phyloP scores from a whole-genome alignment of 2,329 filamentous ascomycete genomes.

The Cryphonectria japonica region DNA sequence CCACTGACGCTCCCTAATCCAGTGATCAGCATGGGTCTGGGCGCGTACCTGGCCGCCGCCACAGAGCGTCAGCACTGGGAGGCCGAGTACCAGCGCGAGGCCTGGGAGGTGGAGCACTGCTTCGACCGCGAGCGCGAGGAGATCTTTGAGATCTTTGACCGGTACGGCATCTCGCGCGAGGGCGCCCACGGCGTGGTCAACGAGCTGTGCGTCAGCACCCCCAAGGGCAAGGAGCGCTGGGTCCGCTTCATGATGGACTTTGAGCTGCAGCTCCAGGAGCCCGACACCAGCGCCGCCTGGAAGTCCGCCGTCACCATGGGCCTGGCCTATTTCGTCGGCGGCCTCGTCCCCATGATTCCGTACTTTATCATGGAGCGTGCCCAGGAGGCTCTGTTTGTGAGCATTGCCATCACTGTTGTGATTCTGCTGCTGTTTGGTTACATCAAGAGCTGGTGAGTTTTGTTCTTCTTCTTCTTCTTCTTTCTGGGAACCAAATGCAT shows the following conservation, averaged over 20 bases:
- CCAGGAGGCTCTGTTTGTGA: constrained; percentile 58
- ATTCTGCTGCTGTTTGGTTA: constrained; percentile 69
- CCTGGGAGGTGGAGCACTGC: constrained; percentile 46
- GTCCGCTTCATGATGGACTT: constrained; percentile 65
- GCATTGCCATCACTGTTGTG: constrained; percentile 62
- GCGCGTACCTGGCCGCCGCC: constrained; percentile 70
- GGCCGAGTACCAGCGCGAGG: constrained; percentile 52
- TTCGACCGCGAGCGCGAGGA: constrained; percentile 51
- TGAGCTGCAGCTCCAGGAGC: constrained; percentile 53
- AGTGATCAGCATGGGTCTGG: constrained; percentile 75
- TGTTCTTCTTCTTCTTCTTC: too few relatives aligned
- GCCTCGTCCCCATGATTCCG: constrained; percentile 70
- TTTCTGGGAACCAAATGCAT: not conserved
- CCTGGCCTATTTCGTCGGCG: constrained; percentile 70
- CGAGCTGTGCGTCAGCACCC: constrained; percentile 49
- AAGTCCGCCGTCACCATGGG: constrained; percentile 69
- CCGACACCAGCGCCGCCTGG: constrained; percentile 48
- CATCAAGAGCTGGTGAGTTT: constrained; percentile 55
- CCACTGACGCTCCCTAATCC: not conserved
- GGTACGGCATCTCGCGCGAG: constrained; percentile 49
- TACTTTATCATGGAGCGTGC: constrained; percentile 63
- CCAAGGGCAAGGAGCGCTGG: constrained; percentile 46
- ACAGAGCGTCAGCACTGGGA: constrained; percentile 58
- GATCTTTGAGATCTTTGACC: constrained; percentile 51
- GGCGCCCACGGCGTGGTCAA: constrained; percentile 52